Conservation (phyloP, 1,139 yeast species). For the Suhomyces choctaworum region DNA sequence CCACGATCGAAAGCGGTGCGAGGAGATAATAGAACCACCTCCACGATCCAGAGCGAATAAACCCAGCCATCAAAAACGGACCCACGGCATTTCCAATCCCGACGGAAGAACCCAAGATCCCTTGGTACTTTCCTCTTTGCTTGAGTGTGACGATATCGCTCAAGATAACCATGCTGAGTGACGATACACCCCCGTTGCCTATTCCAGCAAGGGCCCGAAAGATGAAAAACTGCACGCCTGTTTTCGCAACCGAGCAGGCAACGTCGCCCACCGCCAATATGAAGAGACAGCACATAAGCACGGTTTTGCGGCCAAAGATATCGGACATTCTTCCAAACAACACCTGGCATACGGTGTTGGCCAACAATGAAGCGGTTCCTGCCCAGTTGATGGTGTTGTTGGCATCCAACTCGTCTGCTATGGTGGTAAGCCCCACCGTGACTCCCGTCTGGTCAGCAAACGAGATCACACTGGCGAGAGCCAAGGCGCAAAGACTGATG, state of each 20-base stretch:
- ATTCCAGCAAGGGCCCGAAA: slow-evolving; percentile 47
- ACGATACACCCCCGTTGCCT: slow-evolving; percentile 48
- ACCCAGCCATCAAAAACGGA: slow-evolving; percentile 57
- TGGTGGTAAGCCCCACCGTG: slow-evolving; percentile 43
- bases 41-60: slow-evolving; percentile 49
- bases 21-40: slow-evolving; percentile 48
- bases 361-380: slow-evolving; percentile 46
- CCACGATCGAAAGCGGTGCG: slow-evolving; percentile 43
- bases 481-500: slow-evolving; percentile 28
- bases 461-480: slow-evolving; percentile 30
- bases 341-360: slow-evolving; percentile 48
- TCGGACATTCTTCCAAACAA: slow-evolving; percentile 44
- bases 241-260: slow-evolving; percentile 42
- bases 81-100: slow-evolving; percentile 58
- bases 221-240: slow-evolving; percentile 39
- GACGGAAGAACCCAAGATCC: slow-evolving; percentile 49
- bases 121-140: slow-evolving; percentile 47
- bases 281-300: slow-evolving; percentile 35
- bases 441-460: slow-evolving; percentile 45
- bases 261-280: slow-evolving; percentile 43
- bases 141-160: slow-evolving; percentile 44
- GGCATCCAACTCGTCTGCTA: slow-evolving; percentile 39
- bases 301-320: slow-evolving; percentile 46
- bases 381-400: slow-evolving; percentile 48
- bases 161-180: slow-evolving; percentile 44